A percentile compares a stretch with the other conserved stretches of the same genome.
phyloP scores from a whole-genome alignment of 768 basidiomycete genomes.

The Trametes villosa region DNA sequence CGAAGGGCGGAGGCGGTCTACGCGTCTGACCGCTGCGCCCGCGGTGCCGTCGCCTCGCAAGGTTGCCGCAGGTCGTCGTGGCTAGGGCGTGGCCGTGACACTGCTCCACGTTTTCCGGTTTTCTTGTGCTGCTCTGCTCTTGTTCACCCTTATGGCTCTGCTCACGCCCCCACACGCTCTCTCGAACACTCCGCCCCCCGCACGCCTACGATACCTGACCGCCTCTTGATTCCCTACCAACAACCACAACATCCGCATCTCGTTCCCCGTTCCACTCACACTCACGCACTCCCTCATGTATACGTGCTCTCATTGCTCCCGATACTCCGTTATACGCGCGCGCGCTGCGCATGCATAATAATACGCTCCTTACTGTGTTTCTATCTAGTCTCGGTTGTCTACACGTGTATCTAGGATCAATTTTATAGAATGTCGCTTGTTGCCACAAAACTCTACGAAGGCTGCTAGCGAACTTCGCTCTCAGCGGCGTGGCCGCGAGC shows the following conservation, averaged over 20 bases:
- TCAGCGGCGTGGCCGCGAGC: no score
- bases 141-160: background rate
- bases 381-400: slow-evolving; percentile 9
- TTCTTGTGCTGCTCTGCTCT: slow-evolving; percentile 12
- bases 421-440: slow-evolving; percentile 10
- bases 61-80: background rate
- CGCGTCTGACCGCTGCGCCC: background rate
- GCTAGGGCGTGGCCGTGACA: background rate
- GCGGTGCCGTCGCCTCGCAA: slow-evolving; percentile 7
- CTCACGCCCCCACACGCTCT: slow-evolving; percentile 3
- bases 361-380: slow-evolving; percentile 25
- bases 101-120: background rate
- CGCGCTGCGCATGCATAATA: slow-evolving; percentile 10
- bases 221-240: background rate
- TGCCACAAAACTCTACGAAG: background rate
- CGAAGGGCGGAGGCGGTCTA: slow-evolving; percentile 8
- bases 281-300: background rate
- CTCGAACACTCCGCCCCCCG: no score
- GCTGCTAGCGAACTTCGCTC: background rate
- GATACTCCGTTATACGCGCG: slow-evolving; percentile 1
- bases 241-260: background rate
- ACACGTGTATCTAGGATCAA: slow-evolving; percentile 19
- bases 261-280: background rate
- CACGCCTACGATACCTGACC: no score
- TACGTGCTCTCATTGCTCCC: slow-evolving; percentile 12